Percentiles rank a stretch among this genome's conserved stretches.
These are phyloP conservation scores for Parascedosporium putredinis DNA, from an alignment of 2,329 filamentous ascomycete species.

Conservation along the genomic window DNA sequence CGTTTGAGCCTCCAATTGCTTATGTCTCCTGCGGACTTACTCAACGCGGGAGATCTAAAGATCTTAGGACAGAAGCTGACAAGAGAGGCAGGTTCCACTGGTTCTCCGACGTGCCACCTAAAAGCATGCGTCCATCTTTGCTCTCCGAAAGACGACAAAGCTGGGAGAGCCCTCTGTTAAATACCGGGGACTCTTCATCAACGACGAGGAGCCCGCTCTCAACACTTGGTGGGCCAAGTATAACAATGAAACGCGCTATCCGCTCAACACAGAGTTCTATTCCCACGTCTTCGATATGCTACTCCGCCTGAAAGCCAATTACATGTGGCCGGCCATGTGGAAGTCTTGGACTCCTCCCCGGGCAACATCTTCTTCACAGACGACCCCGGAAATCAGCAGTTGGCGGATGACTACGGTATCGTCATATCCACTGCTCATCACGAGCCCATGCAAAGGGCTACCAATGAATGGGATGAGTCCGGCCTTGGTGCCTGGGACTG, in stretches of 20 bases:
- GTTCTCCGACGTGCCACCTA: conserved; percentile 46
- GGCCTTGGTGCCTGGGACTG: conserved; percentile 47
- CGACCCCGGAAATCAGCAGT: conserved; percentile 44
- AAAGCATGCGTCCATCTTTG: conserved; percentile 39
- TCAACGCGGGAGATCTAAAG: neutral
- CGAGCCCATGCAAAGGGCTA: conserved; percentile 53
- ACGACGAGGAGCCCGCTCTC: conserved; percentile 50
- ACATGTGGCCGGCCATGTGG: conserved; percentile 60
- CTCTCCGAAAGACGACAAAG: conserved; percentile 32
- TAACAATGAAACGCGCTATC: conserved; percentile 25
- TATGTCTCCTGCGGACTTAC: too few species aligned
- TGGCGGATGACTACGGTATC: conserved; percentile 53
- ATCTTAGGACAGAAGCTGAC: neutral
- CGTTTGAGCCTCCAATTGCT: neutral
- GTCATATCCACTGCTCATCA: conserved; percentile 56
- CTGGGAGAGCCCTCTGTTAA: conserved; percentile 46
- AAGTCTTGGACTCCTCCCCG: conserved; percentile 2
- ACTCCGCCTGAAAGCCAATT: conserved; percentile 49
- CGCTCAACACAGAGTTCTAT: conserved; percentile 47
- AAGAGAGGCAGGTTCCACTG: conserved; percentile 25
- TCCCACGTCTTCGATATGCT: conserved; percentile 52
- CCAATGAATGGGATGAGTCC: conserved; percentile 33
- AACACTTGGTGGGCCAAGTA: conserved; percentile 33
- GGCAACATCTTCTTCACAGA: conserved; percentile 49
- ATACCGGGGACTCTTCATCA: conserved; percentile 53